Conservation (phyloP, 805 yeast species). For the Kregervanrija delftensis region DNA sequence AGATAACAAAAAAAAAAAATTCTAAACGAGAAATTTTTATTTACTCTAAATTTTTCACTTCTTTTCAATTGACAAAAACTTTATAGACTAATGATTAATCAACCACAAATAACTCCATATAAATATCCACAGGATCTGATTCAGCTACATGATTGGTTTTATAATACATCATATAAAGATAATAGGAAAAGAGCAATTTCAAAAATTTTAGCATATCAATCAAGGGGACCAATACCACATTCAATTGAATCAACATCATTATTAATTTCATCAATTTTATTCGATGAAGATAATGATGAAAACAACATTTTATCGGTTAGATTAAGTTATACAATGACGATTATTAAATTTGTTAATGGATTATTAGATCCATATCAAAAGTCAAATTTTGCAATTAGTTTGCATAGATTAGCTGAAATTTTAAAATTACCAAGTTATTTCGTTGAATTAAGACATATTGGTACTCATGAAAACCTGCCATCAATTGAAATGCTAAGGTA, state of each 20-base stretch:
- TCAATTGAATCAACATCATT: conserved; percentile 61
- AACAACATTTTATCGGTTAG: conserved; percentile 34
- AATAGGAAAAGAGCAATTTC: conserved; percentile 39
- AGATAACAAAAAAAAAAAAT: neutral
- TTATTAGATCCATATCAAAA: conserved; percentile 81
- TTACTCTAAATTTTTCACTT: neutral
- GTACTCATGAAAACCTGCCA: conserved; percentile 86
- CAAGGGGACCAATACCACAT: conserved; percentile 66
- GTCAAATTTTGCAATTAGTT: conserved; percentile 68
- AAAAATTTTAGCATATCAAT: conserved; percentile 43
- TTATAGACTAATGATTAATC: conserved; percentile 2
- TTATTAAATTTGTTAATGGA: conserved; percentile 87
- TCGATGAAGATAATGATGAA: conserved; percentile 27
- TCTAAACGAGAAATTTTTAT: too few species aligned
- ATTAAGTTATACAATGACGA: conserved; percentile 61
- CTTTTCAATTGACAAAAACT: neutral
- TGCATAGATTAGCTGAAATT: conserved; percentile 64
- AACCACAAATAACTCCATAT: conserved; percentile 30
- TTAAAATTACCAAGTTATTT: conserved; percentile 69
- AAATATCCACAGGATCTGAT: conserved; percentile 36
- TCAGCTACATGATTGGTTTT: conserved; percentile 46
- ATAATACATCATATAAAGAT: conserved; percentile 23
- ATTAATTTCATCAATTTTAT: conserved; percentile 42
- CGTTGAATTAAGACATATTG: conserved; percentile 85
- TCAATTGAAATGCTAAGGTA: conserved; percentile 57